Evolutionary conservation across 2,329 filamentous ascomycete genomes (phyloP).

Genomic region (Verticillium dahliae): DNA sequence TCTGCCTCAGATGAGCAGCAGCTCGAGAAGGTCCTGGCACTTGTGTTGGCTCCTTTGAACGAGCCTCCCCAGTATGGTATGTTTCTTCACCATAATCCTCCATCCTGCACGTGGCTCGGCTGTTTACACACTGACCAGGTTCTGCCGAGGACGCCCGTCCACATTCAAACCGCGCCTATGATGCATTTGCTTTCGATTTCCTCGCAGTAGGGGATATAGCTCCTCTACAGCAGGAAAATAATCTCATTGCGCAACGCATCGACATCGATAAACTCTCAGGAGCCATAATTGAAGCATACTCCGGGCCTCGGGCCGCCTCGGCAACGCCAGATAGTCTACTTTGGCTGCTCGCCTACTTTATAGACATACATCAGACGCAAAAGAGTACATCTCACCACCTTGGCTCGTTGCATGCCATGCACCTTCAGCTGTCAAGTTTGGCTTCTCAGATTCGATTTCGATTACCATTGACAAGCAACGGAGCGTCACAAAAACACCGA

Average conservation of each 20-base stretch:
- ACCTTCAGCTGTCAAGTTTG: conserved; percentile 45
- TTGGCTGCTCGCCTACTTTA: conserved; percentile 62
- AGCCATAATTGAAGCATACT: conserved; percentile 30
- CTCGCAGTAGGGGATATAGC: conserved; percentile 23
- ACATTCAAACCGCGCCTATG: conserved; percentile 18
- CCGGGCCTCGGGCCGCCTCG: conserved; percentile 14
- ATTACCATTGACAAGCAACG: conserved; percentile 12
- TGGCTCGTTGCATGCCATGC: conserved; percentile 43
- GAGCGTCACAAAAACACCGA: conserved; percentile 7
- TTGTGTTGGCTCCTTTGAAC: conserved; percentile 13
- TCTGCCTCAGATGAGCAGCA: conserved; percentile 4
- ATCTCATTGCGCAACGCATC: conserved; percentile 27
- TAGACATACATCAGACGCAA: conserved; percentile 44
- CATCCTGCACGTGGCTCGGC: background rate
- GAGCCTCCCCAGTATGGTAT: background rate
- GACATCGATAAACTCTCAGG: conserved; percentile 32
- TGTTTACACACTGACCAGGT: background rate
- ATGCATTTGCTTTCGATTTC: conserved; percentile 30
- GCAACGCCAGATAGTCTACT: conserved; percentile 39
- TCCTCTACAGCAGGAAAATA: conserved; percentile 33
- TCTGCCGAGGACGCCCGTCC: background rate
- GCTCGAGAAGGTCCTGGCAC: conserved; percentile 11
- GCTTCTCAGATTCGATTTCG: conserved; percentile 41
- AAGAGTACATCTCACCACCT: conserved; percentile 25
- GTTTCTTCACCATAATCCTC: background rate